Evolutionary conservation across 768 basidiomycete species (phyloP).

Genomic region (Boletus sp.): DNA sequence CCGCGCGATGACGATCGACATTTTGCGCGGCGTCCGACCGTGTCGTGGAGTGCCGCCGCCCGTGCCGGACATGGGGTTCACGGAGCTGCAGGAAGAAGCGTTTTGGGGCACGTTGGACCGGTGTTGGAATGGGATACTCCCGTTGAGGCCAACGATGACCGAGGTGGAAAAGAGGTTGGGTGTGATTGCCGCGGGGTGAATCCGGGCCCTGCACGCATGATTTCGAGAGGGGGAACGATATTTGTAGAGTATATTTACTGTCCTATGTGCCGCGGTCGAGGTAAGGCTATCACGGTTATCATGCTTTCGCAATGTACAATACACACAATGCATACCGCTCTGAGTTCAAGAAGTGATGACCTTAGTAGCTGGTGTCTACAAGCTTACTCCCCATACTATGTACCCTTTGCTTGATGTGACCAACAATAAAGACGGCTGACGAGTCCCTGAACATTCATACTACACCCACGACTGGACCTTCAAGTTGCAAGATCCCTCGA

Average conservation of each 20-base stretch:
- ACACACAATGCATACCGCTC: too few relatives aligned
- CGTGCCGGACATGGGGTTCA: conserved; percentile 16
- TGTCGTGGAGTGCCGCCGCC: conserved; percentile 32
- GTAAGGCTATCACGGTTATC: too few relatives aligned
- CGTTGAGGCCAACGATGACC: conserved; percentile 43
- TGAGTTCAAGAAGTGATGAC: too few relatives aligned
- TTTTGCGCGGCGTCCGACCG: conserved; percentile 51
- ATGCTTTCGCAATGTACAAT: too few relatives aligned
- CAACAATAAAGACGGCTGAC: too few relatives aligned
- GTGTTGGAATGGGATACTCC: conserved; percentile 45
- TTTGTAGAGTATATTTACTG: too few relatives aligned
- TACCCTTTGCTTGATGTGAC: too few relatives aligned
- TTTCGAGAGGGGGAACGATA: too few relatives aligned
- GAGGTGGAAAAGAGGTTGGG: conserved; percentile 28
- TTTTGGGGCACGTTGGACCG: conserved; percentile 47
- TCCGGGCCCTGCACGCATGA: too few relatives aligned
- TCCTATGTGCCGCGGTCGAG: too few relatives aligned
- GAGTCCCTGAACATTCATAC: neutral
- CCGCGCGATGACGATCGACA: conserved; percentile 54
- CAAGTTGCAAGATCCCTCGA: neutral
- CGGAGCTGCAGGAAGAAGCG: conserved; percentile 24
- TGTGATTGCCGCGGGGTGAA: neutral
- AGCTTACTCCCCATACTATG: too few relatives aligned
- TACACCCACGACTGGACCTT: neutral
- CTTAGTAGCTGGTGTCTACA: too few relatives aligned